phyloP scores from a whole-genome alignment of 2,329 filamentous ascomycete genomes.

The Neopestalotiopsis sp. region DNA sequence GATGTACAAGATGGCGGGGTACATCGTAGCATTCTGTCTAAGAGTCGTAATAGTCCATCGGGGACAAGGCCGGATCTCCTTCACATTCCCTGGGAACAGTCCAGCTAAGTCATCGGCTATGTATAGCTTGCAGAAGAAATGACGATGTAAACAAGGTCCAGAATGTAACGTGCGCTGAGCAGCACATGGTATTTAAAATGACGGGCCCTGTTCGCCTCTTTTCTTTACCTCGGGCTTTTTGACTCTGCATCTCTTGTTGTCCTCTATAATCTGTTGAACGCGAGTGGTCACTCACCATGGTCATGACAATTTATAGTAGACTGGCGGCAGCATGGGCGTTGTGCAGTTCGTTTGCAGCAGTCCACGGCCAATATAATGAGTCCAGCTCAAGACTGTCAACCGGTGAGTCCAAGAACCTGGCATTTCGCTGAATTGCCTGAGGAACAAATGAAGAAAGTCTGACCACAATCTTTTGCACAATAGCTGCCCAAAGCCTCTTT shows the following conservation, averaged over 20 bases:
- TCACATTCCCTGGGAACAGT: background rate
- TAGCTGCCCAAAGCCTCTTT: conserved; percentile 43
- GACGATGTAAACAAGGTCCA: conserved; percentile 14
- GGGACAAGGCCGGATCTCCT: background rate
- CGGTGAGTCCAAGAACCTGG: background rate
- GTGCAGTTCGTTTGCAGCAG: conserved; percentile 3
- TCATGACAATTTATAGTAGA: conserved; percentile 1
- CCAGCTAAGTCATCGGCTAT: conserved; percentile 1
- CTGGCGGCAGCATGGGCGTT: conserved; percentile 1
- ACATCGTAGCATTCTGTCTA: background rate
- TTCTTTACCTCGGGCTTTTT: background rate
- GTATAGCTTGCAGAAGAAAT: background rate
- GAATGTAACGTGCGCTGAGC: background rate
- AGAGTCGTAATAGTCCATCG: background rate
- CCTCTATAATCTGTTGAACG: background rate
- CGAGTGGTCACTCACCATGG: background rate
- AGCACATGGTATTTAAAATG: background rate
- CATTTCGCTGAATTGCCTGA: too few relatives aligned
- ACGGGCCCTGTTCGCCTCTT: too few relatives aligned
- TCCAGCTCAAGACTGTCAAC: background rate
- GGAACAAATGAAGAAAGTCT: too few relatives aligned
- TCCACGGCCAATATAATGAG: background rate
- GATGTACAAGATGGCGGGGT: background rate
- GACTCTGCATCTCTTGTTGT: background rate
- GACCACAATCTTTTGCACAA: background rate